Conservation (phyloP, 768 basidiomycete genomes). For the Mycena haematopus region DNA sequence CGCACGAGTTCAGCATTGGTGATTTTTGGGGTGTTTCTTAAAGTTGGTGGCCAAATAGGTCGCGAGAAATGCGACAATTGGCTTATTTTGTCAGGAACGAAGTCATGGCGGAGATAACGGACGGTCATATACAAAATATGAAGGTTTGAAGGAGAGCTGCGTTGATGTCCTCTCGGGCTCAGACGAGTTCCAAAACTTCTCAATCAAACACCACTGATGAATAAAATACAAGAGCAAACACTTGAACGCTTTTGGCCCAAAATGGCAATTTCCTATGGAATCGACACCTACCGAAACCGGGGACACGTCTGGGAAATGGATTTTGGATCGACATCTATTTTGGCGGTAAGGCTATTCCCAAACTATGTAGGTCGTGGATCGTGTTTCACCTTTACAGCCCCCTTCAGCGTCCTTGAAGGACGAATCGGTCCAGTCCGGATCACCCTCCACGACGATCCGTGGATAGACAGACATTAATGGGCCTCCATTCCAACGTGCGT, state of each 20-base stretch:
- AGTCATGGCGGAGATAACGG: neutral
- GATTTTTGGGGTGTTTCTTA: neutral
- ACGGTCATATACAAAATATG: neutral
- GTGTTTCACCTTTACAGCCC: neutral
- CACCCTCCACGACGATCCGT: neutral
- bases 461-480: neutral
- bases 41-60: too few species aligned
- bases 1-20: constrained; percentile 33
- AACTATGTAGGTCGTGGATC: neutral
- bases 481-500: neutral
- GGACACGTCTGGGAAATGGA: neutral
- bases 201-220: too few species aligned
- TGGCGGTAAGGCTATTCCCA: neutral
- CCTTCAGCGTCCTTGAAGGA: neutral
- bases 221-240: neutral
- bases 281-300: neutral
- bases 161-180: too few species aligned
- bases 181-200: too few species aligned
- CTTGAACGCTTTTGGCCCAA: constrained; percentile 10
- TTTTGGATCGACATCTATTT: neutral
- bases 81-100: too few species aligned
- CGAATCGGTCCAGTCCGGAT: neutral
- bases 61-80: too few species aligned
- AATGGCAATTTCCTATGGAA: constrained; percentile 2
- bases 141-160: neutral